Evolutionary conservation across 2,329 filamentous ascomycete species (phyloP).

Genomic region (Cladosporium oxysporum): DNA sequence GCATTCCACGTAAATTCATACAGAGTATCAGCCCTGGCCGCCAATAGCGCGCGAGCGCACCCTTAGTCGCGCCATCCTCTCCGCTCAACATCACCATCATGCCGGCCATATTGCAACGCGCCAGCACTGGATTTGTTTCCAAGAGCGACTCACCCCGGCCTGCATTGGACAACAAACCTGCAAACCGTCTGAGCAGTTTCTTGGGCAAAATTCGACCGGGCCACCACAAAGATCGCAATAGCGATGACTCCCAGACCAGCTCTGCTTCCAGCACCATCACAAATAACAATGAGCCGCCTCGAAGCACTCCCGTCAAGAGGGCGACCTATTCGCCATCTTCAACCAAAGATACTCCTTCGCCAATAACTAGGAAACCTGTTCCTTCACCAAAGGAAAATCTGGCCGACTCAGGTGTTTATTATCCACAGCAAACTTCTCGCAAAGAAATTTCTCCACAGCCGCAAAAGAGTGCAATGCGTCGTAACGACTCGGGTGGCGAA

Average conservation of each 20-base stretch:
- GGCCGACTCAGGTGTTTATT: neutral
- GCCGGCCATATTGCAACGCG: constrained; percentile 15
- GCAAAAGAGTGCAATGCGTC: constrained; percentile 15
- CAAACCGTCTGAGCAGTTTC: constrained; percentile 13
- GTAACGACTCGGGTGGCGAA: constrained; percentile 7
- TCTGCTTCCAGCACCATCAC: constrained; percentile 11
- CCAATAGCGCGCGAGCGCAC: constrained; percentile 6
- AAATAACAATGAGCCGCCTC: constrained; percentile 4
- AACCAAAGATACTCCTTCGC: neutral
- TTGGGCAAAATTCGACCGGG: neutral
- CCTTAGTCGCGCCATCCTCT: neutral
- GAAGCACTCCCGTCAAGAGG: constrained; percentile 15
- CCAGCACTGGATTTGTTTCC: constrained; percentile 11
- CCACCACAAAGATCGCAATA: constrained; percentile 12
- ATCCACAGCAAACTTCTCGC: neutral
- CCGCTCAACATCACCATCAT: neutral
- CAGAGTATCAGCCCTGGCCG: constrained; percentile 4
- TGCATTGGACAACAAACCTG: constrained; percentile 1
- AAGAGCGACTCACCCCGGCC: constrained; percentile 10
- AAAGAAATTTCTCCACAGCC: neutral
- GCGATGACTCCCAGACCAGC: constrained; percentile 17
- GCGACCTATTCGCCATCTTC: neutral
- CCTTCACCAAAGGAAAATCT: constrained; percentile 9
- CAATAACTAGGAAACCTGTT: constrained; percentile 7
- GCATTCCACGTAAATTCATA: constrained; percentile 12